Percentiles rank a stretch among this genome's conserved stretches.
Evolutionary conservation across 1,284 basidiomycete genomes (phyloP).

Genomic region (Ceratobasidium sp.): DNA sequence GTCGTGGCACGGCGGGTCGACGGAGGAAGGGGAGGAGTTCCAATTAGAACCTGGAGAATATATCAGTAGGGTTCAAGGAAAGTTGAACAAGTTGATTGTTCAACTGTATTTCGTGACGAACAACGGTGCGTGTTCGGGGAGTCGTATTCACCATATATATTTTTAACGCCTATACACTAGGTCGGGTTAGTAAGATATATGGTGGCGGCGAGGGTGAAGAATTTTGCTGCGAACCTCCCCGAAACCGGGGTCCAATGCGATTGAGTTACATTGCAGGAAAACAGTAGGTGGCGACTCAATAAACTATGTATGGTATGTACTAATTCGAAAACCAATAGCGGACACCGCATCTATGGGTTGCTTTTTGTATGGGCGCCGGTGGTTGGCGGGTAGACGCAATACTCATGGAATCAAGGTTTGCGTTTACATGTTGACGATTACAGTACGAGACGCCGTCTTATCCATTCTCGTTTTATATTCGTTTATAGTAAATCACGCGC

Average conservation of each 20-base stretch:
- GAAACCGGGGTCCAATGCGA: not conserved
- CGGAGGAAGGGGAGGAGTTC: conserved; percentile 4
- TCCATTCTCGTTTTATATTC: no score
- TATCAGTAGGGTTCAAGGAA: conserved; percentile 9
- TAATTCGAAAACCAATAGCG: not conserved
- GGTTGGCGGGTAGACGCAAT: no score
- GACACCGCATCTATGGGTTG: conserved; percentile 1
- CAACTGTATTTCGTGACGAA: conserved; percentile 29
- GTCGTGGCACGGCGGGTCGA: conserved; percentile 6
- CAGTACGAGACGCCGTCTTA: no score
- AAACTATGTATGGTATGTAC: not conserved
- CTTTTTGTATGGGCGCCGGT: conserved; percentile 28
- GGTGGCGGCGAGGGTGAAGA: not conserved
- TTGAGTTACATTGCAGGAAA: conserved; percentile 9
- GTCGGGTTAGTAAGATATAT: not conserved
- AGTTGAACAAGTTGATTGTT: not conserved
- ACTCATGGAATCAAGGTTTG: not conserved
- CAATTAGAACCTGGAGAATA: conserved; percentile 9
- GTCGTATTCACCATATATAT: not conserved
- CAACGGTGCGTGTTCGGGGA: not conserved
- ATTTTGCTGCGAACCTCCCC: not conserved
- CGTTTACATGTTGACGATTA: conserved; percentile 12
- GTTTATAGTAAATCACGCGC: no score
- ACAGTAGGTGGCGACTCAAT: not conserved
- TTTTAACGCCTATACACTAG: not conserved